phyloP scores from a whole-genome alignment of 495 filamentous ascomycete species.

The Xylaria scruposa region DNA sequence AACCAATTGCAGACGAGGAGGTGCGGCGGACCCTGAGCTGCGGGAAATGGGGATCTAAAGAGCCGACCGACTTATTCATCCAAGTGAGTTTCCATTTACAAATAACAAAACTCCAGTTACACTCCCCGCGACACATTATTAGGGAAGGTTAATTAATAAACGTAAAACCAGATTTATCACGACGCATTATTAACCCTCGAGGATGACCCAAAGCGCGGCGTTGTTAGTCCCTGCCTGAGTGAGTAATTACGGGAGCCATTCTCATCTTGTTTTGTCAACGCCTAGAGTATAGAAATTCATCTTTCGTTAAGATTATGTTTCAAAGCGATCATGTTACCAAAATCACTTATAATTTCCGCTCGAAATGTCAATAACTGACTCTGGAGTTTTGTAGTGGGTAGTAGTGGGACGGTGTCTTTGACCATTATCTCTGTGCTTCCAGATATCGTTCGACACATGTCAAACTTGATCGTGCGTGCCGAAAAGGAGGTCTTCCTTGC shows the following conservation, averaged over 20 bases:
- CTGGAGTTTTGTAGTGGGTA: slow-evolving; percentile 54
- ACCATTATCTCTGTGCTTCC: slow-evolving; percentile 72
- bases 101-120: background rate
- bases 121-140: background rate
- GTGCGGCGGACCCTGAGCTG: slow-evolving; percentile 62
- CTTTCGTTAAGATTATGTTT: background rate
- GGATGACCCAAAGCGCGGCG: slow-evolving; percentile 58
- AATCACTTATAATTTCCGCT: background rate
- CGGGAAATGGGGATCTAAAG: slow-evolving; percentile 69
- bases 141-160: slow-evolving; percentile 14
- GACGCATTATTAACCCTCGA: slow-evolving; percentile 69
- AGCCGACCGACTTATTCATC: slow-evolving; percentile 72
- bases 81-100: slow-evolving; percentile 45
- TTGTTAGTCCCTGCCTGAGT: slow-evolving; percentile 70
- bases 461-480: slow-evolving; percentile 75
- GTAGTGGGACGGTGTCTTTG: slow-evolving; percentile 68
- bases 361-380: background rate
- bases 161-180: slow-evolving; percentile 61
- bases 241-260: background rate
- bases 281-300: background rate
- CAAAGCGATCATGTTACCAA: background rate
- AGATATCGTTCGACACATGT: slow-evolving; percentile 75
- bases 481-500: slow-evolving; percentile 73
- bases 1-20: slow-evolving; percentile 45
- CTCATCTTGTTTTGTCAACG: background rate